Conservation (phyloP, 352 stramenopile species). For the Phytophthora macrochlamydospora region DNA sequence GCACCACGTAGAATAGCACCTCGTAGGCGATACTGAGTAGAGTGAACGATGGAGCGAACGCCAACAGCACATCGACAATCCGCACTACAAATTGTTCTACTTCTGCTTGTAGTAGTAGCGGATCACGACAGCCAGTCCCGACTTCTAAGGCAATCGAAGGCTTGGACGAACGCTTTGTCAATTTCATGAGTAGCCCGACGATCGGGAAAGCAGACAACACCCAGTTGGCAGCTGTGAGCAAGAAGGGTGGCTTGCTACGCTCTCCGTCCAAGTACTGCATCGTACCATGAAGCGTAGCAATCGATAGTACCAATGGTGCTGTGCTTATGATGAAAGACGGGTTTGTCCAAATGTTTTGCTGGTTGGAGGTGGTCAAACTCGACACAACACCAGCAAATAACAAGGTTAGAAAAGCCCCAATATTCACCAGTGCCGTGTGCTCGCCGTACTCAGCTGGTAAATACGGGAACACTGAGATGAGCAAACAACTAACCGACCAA, state of each 20-base stretch:
- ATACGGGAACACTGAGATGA: slow-evolving; percentile 77
- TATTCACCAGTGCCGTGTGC: slow-evolving; percentile 60
- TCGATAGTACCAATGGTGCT: slow-evolving; percentile 34
- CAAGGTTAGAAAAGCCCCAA: slow-evolving; percentile 42
- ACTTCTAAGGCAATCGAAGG: slow-evolving; percentile 11
- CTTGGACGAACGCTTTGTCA: slow-evolving; percentile 10
- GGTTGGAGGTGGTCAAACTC: background rate
- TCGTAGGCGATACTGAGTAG: slow-evolving; percentile 89
- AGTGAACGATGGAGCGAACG: slow-evolving; percentile 64
- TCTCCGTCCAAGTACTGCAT: slow-evolving; percentile 59
- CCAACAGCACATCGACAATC: slow-evolving; percentile 61
- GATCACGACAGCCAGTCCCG: slow-evolving; percentile 6
- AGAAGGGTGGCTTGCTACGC: slow-evolving; percentile 56
- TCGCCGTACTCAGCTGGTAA: slow-evolving; percentile 78
- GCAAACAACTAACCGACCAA: slow-evolving; percentile 61
- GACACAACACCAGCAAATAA: slow-evolving; percentile 16
- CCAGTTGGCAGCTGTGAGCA: slow-evolving; percentile 67
- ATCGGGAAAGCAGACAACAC: slow-evolving; percentile 50
- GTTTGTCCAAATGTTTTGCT: slow-evolving; percentile 4
- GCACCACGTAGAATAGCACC: slow-evolving; percentile 75
- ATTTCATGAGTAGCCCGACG: slow-evolving; percentile 29
- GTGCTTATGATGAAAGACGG: slow-evolving; percentile 16
- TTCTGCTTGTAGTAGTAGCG: slow-evolving; percentile 6
- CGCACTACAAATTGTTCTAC: slow-evolving; percentile 28
- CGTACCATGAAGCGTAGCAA: slow-evolving; percentile 52